Percentiles rank a stretch among this genome's conserved stretches.
Evolutionary conservation across 2,329 filamentous ascomycete species (phyloP).

Genomic region (Cadophora sp.): DNA sequence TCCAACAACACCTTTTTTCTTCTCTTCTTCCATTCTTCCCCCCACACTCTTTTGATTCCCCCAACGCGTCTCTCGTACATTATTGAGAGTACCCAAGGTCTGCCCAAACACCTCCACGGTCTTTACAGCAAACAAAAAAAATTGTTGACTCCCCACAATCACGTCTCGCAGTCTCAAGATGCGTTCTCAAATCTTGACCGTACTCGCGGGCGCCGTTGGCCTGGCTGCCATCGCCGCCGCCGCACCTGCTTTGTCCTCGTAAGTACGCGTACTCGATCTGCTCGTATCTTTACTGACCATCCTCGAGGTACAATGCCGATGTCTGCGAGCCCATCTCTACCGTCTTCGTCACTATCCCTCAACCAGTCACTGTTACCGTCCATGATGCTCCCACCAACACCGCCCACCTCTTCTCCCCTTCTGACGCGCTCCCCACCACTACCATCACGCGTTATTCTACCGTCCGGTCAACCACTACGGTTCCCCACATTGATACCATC

Average conservation of each 20-base stretch:
- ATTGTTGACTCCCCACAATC: slow-evolving; percentile 16
- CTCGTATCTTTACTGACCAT: slow-evolving; percentile 22
- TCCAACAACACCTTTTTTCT: slow-evolving; percentile 11
- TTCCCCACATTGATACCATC: neutral
- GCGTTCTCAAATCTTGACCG: slow-evolving; percentile 30
- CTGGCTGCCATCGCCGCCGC: slow-evolving; percentile 32
- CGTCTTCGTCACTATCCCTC: slow-evolving; percentile 32
- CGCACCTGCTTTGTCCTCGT: slow-evolving; percentile 33
- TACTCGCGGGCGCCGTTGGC: slow-evolving; percentile 26
- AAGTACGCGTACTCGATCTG: slow-evolving; percentile 23
- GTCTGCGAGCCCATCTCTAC: slow-evolving; percentile 32
- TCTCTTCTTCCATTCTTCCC: slow-evolving; percentile 17
- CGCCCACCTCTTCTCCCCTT: slow-evolving; percentile 25
- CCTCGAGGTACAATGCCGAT: slow-evolving; percentile 18
- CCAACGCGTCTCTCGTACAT: neutral
- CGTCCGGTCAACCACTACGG: slow-evolving; percentile 17
- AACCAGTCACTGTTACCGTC: slow-evolving; percentile 30
- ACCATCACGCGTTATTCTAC: slow-evolving; percentile 29
- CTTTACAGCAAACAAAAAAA: slow-evolving; percentile 12
- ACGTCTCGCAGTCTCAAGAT: slow-evolving; percentile 32
- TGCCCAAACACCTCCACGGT: neutral
- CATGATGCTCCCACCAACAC: slow-evolving; percentile 29
- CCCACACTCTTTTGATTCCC: slow-evolving; percentile 23
- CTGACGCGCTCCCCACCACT: slow-evolving; percentile 11
- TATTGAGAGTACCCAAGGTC: neutral